Conservation (phyloP, 805 yeast genomes). For the Wickerhamiella siamensis region DNA sequence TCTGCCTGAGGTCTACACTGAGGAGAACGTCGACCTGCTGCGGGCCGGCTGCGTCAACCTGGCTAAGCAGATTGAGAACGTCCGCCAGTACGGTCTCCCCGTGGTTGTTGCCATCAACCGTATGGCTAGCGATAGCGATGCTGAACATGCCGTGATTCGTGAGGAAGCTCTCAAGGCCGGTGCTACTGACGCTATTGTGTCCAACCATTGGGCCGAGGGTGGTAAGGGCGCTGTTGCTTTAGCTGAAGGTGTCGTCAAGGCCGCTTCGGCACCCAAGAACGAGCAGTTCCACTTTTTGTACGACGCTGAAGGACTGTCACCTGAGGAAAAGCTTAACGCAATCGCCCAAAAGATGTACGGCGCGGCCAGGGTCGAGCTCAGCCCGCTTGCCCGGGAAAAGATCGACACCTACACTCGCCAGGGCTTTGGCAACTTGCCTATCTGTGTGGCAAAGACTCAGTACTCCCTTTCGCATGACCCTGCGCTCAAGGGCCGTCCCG, state of each 20-base stretch:
- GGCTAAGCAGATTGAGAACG: slow-evolving; percentile 80
- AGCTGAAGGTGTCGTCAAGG: slow-evolving; percentile 69
- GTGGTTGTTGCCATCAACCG: slow-evolving; percentile 91
- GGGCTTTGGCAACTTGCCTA: slow-evolving; percentile 83
- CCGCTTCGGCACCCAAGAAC: slow-evolving; percentile 34
- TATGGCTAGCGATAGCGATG: slow-evolving; percentile 66
- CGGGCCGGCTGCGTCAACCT: slow-evolving; percentile 73
- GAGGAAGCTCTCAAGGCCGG: slow-evolving; percentile 76
- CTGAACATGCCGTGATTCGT: slow-evolving; percentile 66
- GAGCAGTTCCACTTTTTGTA: slow-evolving; percentile 49
- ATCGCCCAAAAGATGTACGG: slow-evolving; percentile 90
- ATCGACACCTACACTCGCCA: slow-evolving; percentile 70
- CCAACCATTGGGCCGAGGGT: slow-evolving; percentile 94
- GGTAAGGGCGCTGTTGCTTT: slow-evolving; percentile 77
- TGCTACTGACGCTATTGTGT: slow-evolving; percentile 77
- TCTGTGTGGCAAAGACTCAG: slow-evolving; percentile 96
- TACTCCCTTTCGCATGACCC: slow-evolving; percentile 94
- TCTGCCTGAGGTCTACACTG: slow-evolving; percentile 65
- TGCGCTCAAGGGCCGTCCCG: slow-evolving; percentile 83
- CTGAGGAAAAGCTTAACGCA: slow-evolving; percentile 63
- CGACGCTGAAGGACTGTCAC: slow-evolving; percentile 46
- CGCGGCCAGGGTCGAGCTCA: slow-evolving; percentile 69
- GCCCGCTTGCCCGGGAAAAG: slow-evolving; percentile 68
- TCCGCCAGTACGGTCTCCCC: slow-evolving; percentile 73
- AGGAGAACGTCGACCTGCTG: slow-evolving; percentile 70